Evolutionary conservation across 495 filamentous ascomycete species (phyloP).

Genomic region (Penicillium odoratum): DNA sequence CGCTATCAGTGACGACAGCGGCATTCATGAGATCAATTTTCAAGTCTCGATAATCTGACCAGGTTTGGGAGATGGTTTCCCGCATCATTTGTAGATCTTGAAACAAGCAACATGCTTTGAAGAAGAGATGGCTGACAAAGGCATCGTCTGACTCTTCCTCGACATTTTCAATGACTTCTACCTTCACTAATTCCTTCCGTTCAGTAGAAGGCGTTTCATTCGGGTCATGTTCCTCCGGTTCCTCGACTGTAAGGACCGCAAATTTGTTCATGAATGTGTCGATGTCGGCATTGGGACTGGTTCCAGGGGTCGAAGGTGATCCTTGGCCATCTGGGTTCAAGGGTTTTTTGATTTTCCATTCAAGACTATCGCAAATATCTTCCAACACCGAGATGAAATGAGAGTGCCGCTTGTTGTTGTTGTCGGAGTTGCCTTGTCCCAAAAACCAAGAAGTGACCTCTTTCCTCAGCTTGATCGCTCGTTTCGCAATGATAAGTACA

Average conservation of each 20-base stretch:
- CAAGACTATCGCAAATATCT: slow-evolving; percentile 21
- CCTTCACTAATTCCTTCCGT: slow-evolving; percentile 27
- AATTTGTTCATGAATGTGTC: slow-evolving; percentile 30
- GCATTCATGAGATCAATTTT: slow-evolving; percentile 36
- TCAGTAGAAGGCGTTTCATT: slow-evolving; percentile 9
- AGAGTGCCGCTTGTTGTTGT: slow-evolving; percentile 25
- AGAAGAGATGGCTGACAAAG: too few relatives aligned
- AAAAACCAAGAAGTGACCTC: slow-evolving; percentile 32
- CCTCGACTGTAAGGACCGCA: slow-evolving; percentile 33
- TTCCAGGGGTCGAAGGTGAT: slow-evolving; percentile 14
- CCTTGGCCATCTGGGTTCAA: slow-evolving; percentile 19
- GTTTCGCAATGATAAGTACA: slow-evolving; percentile 28
- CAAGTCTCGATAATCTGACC: slow-evolving; percentile 31
- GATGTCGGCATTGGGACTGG: slow-evolving; percentile 1
- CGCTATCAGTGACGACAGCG: slow-evolving; percentile 32
- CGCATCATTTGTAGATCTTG: slow-evolving; percentile 30
- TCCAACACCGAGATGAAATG: slow-evolving; percentile 32
- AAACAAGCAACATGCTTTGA: slow-evolving; percentile 31
- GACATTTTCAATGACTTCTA: slow-evolving; percentile 13
- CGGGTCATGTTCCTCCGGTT: slow-evolving; percentile 25
- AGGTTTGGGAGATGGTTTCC: slow-evolving; percentile 27
- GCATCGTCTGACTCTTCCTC: slow-evolving; percentile 30
- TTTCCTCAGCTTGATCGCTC: slow-evolving; percentile 33
- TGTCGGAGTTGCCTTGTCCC: slow-evolving; percentile 22
- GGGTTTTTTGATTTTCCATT: slow-evolving; percentile 23